Evolutionary conservation across 2,329 filamentous ascomycete species (phyloP).

Genomic region (Erysiphe neolycopersici): DNA sequence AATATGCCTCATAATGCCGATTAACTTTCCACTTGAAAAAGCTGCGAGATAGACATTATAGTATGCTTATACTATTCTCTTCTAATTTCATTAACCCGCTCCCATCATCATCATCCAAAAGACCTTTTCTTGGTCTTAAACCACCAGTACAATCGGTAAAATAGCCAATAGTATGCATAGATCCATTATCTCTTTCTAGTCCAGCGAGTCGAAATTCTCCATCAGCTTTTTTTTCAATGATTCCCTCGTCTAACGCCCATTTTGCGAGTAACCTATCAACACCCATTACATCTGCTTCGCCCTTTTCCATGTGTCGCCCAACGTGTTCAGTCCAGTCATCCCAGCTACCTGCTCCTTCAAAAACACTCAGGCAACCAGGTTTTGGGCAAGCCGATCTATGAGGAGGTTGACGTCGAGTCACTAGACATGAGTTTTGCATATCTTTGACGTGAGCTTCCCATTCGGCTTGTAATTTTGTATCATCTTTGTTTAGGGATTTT

Average conservation of each 20-base stretch:
- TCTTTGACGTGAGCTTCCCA: slow-evolving; percentile 40
- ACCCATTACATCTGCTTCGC: slow-evolving; percentile 28
- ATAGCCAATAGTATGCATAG: slow-evolving; percentile 8
- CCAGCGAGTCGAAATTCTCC: slow-evolving; percentile 29
- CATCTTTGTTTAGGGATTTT: slow-evolving; percentile 27
- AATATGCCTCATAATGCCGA: too few relatives aligned
- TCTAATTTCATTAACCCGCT: slow-evolving; percentile 2
- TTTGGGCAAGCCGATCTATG: slow-evolving; percentile 43
- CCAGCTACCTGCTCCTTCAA: slow-evolving; percentile 52
- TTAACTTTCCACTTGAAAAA: too few relatives aligned
- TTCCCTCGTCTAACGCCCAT: slow-evolving; percentile 36
- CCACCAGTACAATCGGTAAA: slow-evolving; percentile 12
- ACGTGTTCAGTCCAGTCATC: slow-evolving; percentile 84
- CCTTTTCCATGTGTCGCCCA: slow-evolving; percentile 64
- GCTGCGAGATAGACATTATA: too few relatives aligned
- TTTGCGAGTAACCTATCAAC: slow-evolving; percentile 30
- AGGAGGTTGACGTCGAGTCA: slow-evolving; percentile 41
- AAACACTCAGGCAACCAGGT: slow-evolving; percentile 41
- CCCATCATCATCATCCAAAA: slow-evolving; percentile 2
- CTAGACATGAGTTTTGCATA: slow-evolving; percentile 49
- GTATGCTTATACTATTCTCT: neutral
- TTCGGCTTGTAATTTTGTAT: slow-evolving; percentile 30
- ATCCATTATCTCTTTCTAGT: slow-evolving; percentile 15
- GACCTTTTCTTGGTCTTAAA: slow-evolving; percentile 6
- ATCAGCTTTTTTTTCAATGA: slow-evolving; percentile 29